Conservation (phyloP, 1,284 basidiomycete genomes). For the Athelia psychrophila region DNA sequence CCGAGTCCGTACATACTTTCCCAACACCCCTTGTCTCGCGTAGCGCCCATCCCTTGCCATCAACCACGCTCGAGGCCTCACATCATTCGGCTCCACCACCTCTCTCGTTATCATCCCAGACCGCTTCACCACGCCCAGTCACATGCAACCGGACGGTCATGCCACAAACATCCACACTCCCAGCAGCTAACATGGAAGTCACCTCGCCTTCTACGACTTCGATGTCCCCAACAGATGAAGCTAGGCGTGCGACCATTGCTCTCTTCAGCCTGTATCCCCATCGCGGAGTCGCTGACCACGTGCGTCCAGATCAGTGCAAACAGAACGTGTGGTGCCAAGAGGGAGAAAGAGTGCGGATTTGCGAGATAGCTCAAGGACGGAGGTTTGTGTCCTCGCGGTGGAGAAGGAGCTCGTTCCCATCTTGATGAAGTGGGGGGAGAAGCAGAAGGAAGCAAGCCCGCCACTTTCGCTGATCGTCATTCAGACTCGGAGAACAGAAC, state of each 20-base stretch:
- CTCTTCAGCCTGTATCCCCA: too few relatives aligned
- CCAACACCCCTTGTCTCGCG: slow-evolving; percentile 31
- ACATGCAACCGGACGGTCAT: slow-evolving; percentile 99
- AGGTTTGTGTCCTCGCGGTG: slow-evolving; percentile 96
- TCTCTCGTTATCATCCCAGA: slow-evolving; percentile 99
- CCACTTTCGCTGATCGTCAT: slow-evolving; percentile 94
- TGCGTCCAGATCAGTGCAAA: too few relatives aligned
- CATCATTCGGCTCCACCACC: slow-evolving; percentile 92
- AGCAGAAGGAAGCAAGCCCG: slow-evolving; percentile 81
- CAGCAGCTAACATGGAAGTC: slow-evolving; percentile 97
- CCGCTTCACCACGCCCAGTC: slow-evolving; percentile 91
- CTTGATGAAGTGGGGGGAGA: slow-evolving; percentile 93
- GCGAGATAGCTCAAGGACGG: slow-evolving; percentile 88
- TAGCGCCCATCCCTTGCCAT: slow-evolving; percentile 63
- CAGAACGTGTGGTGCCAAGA: too few relatives aligned
- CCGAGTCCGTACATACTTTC: slow-evolving; percentile 80
- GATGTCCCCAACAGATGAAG: slow-evolving; percentile 80
- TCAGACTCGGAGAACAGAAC: slow-evolving; percentile 78
- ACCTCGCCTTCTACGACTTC: slow-evolving; percentile 96
- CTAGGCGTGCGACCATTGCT: slow-evolving; percentile 80
- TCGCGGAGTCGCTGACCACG: too few relatives aligned
- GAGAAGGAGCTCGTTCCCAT: slow-evolving; percentile 99
- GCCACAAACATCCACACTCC: slow-evolving; percentile 98
- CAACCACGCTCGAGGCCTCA: slow-evolving; percentile 84
- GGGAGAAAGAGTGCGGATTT: slow-evolving; percentile 99